Conservation (phyloP, 768 basidiomycete species). For the Obba rivulosa region DNA sequence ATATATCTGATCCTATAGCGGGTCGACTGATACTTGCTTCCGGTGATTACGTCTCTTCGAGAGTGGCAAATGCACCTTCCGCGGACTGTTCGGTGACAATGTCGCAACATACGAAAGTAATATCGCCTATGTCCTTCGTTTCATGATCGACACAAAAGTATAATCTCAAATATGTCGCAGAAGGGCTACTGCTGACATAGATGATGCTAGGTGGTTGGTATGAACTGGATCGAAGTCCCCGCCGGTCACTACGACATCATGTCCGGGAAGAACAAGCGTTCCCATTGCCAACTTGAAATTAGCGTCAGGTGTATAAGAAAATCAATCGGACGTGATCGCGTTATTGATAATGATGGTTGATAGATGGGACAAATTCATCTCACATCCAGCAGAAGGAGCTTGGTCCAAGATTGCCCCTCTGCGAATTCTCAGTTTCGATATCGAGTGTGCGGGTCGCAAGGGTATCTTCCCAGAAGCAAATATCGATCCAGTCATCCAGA, state of each 20-base stretch:
- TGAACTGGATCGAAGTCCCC: conserved; percentile 98
- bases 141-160: conserved; percentile 98
- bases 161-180: background rate
- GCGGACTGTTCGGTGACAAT: conserved; percentile 40
- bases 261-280: conserved; percentile 53
- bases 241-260: conserved; percentile 73
- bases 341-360: background rate
- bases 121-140: conserved; percentile 83
- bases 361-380: conserved; percentile 83
- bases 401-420: conserved; percentile 94
- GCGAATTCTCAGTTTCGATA: conserved; percentile 95
- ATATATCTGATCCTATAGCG: conserved; percentile 4
- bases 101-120: conserved; percentile 89
- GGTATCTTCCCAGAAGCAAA: conserved; percentile 94
- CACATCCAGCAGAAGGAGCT: conserved; percentile 84
- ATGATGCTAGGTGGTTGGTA: conserved; percentile 73
- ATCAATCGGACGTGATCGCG: background rate
- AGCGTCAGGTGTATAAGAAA: conserved; percentile 51
- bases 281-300: conserved; percentile 88
- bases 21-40: no score
- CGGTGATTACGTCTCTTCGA: conserved; percentile 43
- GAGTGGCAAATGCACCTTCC: conserved; percentile 45
- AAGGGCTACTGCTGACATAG: background rate
- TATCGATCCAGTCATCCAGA: conserved; percentile 93
- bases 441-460: conserved; percentile 97